Conservation (phyloP, 176 grass and related monocot genomes). For the Eremochloa ophiuroides region DNA sequence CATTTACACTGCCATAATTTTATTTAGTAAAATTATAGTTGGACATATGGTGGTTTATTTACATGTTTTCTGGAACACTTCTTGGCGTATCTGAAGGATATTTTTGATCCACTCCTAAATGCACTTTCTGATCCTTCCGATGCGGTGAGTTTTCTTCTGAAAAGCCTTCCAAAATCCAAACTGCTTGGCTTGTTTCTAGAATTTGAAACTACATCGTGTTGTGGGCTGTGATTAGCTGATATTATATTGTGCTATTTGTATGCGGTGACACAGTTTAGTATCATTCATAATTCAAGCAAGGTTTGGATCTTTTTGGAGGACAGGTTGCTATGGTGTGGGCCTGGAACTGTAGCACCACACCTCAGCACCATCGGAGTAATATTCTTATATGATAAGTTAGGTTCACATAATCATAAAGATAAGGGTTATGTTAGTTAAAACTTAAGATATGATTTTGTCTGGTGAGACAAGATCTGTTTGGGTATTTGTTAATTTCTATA, state of each 20-base stretch:
- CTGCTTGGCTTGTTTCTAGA: constrained; percentile 1
- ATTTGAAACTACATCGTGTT: background rate
- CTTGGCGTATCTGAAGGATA: constrained; percentile 69
- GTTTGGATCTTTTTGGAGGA: too few relatives aligned
- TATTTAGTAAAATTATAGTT: constrained; percentile 14
- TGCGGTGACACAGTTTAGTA: too few relatives aligned
- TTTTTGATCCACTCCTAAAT: constrained; percentile 85
- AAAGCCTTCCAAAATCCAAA: constrained; percentile 20
- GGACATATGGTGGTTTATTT: background rate
- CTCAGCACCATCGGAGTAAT: background rate
- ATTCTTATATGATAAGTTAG: background rate
- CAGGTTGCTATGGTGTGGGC: too few relatives aligned
- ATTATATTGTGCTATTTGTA: too few relatives aligned
- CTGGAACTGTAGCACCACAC: too few relatives aligned
- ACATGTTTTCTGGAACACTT: constrained; percentile 62
- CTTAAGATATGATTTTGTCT: background rate
- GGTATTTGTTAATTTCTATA: background rate
- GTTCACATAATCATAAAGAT: background rate
- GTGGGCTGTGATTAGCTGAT: background rate
- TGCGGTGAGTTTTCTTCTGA: too few relatives aligned
- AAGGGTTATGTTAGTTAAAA: background rate
- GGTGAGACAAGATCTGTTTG: background rate
- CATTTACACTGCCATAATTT: constrained; percentile 4
- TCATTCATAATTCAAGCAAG: too few relatives aligned
- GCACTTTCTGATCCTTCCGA: too few relatives aligned